These are phyloP conservation scores for Fusarium duplospermum DNA, from an alignment of 2,329 filamentous ascomycete genomes.

Conservation along the genomic window DNA sequence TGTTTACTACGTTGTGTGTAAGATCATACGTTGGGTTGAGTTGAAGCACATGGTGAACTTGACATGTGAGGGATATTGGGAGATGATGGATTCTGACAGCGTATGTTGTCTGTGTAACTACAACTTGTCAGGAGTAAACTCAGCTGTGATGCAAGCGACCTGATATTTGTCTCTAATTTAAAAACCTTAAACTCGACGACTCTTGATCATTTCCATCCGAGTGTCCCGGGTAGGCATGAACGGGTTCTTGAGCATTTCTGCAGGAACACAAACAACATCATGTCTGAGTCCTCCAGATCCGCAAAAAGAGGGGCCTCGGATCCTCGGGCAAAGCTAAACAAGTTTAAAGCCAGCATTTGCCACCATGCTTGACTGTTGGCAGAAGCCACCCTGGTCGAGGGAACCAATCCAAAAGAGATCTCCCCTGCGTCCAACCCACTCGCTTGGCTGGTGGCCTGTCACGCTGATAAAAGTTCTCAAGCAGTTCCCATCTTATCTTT, in stretches of 20 bases:
- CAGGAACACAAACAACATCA: background rate
- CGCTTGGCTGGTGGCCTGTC: background rate
- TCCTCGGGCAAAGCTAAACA: background rate
- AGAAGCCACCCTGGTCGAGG: background rate
- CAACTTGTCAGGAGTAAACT: background rate
- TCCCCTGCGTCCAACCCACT: background rate
- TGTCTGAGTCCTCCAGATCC: background rate
- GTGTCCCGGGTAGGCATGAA: background rate
- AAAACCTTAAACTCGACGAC: background rate
- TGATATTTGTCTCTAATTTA: background rate
- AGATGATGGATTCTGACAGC: background rate
- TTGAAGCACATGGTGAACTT: background rate
- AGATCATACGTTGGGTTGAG: background rate
- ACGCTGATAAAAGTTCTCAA: background rate
- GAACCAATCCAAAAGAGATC: background rate
- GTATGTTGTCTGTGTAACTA: background rate
- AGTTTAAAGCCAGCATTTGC: background rate
- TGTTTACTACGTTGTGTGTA: background rate
- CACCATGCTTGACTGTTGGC: background rate
- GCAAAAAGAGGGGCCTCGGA: conserved; percentile 1
- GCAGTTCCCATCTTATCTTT: background rate
- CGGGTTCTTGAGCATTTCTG: background rate
- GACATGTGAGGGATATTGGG: background rate
- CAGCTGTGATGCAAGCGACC: background rate
- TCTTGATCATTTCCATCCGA: background rate